Base-by-base conservation (phyloP, 176 grass and related monocot genomes). In the Avena atlantica region DNA sequence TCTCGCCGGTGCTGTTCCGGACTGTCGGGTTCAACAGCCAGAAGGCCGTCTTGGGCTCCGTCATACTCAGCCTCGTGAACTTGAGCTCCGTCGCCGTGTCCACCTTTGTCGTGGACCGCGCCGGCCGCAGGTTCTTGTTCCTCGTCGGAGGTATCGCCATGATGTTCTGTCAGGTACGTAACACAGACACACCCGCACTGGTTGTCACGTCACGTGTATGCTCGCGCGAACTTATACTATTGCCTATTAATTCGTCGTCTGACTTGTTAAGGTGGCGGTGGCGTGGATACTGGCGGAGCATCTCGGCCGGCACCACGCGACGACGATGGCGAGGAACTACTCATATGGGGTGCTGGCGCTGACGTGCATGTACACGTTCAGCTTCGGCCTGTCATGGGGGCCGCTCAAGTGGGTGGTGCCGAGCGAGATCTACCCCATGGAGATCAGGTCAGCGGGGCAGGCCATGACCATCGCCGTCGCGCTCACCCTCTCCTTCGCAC, bases 391-490 rank as follows among this genome's bases (percentile, higher is more conserved):
- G 86, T 98, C 96, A 0, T 95, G 96, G 96, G 96, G 93, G 2
- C 92, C 96, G 4, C 86, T 98, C 62, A 90, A 83, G 34, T 95
- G 93, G 93, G 88, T 98, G 55, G 86, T 98, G 14, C 89, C 88
- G 20, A 91, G 95, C 70, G 93, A 98, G 90, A 95, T 95, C 81
- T 98, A 92, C 70, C 95, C 93, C 2, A 61, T 98, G 70, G 95
- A 98, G 67, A 80, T 98, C 59, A 82, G 93, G 51, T 95, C 95
- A 36, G 91, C 89, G 2, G 95, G 91, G 44, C 93, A 98, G 60
- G 91, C 87, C 53, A 57, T 93, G 48, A 88, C 57, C 5, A 27
- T 93, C 10, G 89, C 95, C 51, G 40, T 95, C 83, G 83, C 85
- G 58, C 87, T 98, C 25, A 71, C 56, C 5, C 63, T 87, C 61